Percentiles rank a stretch among this genome's conserved stretches.
Conservation (phyloP, 2,329 filamentous ascomycete genomes). For the Fusarium sp. region DNA sequence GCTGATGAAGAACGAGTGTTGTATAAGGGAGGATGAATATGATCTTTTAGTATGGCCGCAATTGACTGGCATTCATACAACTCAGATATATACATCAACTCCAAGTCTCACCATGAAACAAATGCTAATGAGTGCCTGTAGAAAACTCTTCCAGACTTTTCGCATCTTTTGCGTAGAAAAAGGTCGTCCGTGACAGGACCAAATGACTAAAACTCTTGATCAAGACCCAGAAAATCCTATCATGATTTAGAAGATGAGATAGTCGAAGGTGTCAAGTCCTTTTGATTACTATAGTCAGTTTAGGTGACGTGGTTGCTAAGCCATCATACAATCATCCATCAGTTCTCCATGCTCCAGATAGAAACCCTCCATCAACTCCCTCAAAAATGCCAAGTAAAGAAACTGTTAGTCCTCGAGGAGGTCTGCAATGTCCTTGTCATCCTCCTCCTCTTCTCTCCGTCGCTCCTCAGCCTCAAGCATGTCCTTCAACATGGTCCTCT, state of each 20-base stretch:
- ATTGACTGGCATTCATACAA: too few species aligned
- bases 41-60: too few species aligned
- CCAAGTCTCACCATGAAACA: too few species aligned
- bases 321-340: constrained; percentile 11
- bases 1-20: neutral
- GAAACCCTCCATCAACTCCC: constrained; percentile 11
- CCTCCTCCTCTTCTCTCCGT: constrained; percentile 71
- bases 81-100: too few species aligned
- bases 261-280: neutral
- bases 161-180: neutral
- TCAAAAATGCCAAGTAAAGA: neutral
- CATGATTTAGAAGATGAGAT: neutral
- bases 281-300: constrained; percentile 1
- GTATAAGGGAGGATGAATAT: neutral
- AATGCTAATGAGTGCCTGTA: too few species aligned
- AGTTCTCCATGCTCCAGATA: constrained; percentile 10
- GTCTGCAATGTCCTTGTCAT: constrained; percentile 82
- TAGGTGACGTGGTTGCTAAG: constrained; percentile 5
- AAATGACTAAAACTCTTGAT: neutral
- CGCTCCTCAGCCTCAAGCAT: constrained; percentile 74
- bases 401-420: constrained; percentile 68
- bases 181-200: neutral
- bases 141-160: neutral
- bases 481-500: constrained; percentile 75
- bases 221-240: neutral